phyloP scores from a whole-genome alignment of 2,329 filamentous ascomycete species.

The Aspergillus floridensis region DNA sequence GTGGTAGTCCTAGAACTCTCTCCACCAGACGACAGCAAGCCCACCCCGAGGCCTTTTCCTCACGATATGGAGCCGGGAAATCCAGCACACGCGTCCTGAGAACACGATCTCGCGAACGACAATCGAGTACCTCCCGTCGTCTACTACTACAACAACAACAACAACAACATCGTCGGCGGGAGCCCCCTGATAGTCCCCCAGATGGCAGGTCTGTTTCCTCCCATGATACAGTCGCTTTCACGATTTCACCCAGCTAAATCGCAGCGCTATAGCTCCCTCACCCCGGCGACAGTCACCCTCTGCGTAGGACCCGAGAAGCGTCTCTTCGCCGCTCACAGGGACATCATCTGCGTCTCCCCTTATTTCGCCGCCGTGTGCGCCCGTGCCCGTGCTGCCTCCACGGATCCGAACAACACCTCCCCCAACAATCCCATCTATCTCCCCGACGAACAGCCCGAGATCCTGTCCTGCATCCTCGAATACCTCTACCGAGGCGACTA shows the following conservation, averaged over 20 bases:
- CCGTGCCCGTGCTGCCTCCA: slow-evolving; percentile 37
- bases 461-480: slow-evolving; percentile 86
- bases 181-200: slow-evolving; percentile 32
- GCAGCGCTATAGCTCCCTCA: slow-evolving; percentile 48
- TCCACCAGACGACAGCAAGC: slow-evolving; percentile 23
- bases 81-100: slow-evolving; percentile 33
- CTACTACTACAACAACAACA: background rate
- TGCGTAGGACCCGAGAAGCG: slow-evolving; percentile 77
- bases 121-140: slow-evolving; percentile 24
- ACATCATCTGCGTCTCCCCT: slow-evolving; percentile 72
- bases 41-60: slow-evolving; percentile 37
- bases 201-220: slow-evolving; percentile 32
- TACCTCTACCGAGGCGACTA: slow-evolving; percentile 95
- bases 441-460: slow-evolving; percentile 81
- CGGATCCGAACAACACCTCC: background rate
- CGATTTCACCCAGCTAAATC: background rate
- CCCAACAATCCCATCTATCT: slow-evolving; percentile 70
- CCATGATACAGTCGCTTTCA: background rate
- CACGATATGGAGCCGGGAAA: slow-evolving; percentile 44
- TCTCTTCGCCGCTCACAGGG: slow-evolving; percentile 88
- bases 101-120: slow-evolving; percentile 31
- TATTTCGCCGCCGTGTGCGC: slow-evolving; percentile 70
- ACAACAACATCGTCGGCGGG: slow-evolving; percentile 22
- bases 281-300: slow-evolving; percentile 73
- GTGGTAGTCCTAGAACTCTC: slow-evolving; percentile 15